Conservation (phyloP, 1,284 basidiomycete genomes). For the Boletus sp. region DNA sequence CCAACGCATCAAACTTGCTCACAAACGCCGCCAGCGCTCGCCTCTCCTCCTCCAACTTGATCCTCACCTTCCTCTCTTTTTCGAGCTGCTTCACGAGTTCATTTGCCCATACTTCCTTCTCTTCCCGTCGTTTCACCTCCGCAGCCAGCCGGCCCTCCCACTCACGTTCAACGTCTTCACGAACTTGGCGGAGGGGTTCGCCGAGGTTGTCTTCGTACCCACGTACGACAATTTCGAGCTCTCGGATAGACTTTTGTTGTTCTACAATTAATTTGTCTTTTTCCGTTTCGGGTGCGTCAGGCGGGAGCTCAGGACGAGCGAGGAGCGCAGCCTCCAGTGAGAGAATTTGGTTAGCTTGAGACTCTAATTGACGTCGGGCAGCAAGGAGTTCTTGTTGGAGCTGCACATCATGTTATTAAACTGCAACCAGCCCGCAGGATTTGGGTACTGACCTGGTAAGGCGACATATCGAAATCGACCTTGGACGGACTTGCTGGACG, state of each 20-base stretch:
- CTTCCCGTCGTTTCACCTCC: slow-evolving; percentile 58
- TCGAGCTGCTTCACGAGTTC: slow-evolving; percentile 71
- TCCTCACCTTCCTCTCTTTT: slow-evolving; percentile 67
- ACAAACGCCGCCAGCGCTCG: slow-evolving; percentile 74
- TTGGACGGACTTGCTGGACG: slow-evolving; percentile 78
- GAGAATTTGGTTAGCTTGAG: slow-evolving; percentile 77
- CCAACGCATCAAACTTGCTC: slow-evolving; percentile 70
- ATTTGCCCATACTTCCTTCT: slow-evolving; percentile 68
- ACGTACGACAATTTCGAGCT: slow-evolving; percentile 66
- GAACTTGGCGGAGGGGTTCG: slow-evolving; percentile 67
- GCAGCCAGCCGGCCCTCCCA: slow-evolving; percentile 64
- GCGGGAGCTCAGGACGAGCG: slow-evolving; percentile 58
- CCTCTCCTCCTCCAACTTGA: slow-evolving; percentile 70
- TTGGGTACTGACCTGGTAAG: slow-evolving; percentile 60
- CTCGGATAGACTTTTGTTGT: slow-evolving; percentile 65
- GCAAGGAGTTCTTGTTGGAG: slow-evolving; percentile 84
- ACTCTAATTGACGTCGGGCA: slow-evolving; percentile 70
- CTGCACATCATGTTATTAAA: slow-evolving; percentile 36
- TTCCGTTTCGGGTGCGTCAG: slow-evolving; percentile 59
- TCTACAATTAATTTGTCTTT: slow-evolving; percentile 71
- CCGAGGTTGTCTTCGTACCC: slow-evolving; percentile 72
- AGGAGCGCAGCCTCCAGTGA: slow-evolving; percentile 72
- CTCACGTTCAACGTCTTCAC: slow-evolving; percentile 81
- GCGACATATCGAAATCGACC: slow-evolving; percentile 82
- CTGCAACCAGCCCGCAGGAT: background rate